Conservation (phyloP, 2,329 filamentous ascomycete species). For the Nemania sp. region DNA sequence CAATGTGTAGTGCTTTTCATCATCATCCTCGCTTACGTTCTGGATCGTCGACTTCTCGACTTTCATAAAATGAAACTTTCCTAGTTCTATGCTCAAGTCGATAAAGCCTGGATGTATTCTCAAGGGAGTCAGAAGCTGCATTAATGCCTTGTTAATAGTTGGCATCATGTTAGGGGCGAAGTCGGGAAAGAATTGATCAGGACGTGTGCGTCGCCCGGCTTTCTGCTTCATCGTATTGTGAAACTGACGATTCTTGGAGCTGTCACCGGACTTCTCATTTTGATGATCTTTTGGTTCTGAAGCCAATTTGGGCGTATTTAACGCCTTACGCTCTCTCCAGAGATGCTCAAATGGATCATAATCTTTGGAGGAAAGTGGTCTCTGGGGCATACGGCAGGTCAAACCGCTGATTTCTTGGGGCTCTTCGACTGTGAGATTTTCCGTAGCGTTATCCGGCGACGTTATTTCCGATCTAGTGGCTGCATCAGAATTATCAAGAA, state of each 20-base stretch:
- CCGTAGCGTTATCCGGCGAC: too few species aligned
- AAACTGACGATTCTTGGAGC: too few species aligned
- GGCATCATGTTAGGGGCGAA: slow-evolving; percentile 20
- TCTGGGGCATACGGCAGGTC: too few species aligned
- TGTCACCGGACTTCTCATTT: slow-evolving; percentile 5
- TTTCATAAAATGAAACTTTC: slow-evolving; percentile 21
- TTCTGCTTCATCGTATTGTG: slow-evolving; percentile 29
- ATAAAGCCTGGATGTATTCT: slow-evolving; percentile 19
- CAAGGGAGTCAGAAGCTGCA: slow-evolving; percentile 9
- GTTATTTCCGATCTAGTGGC: too few species aligned
- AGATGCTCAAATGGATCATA: slow-evolving; percentile 19
- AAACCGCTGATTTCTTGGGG: too few species aligned
- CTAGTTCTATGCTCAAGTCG: slow-evolving; percentile 21
- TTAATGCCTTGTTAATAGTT: slow-evolving; percentile 17
- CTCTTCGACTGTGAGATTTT: background rate
- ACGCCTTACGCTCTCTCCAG: too few species aligned
- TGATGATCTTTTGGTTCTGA: slow-evolving; percentile 1
- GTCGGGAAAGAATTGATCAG: background rate
- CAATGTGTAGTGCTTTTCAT: slow-evolving; percentile 16
- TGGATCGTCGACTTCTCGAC: slow-evolving; percentile 10
- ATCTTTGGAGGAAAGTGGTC: background rate
- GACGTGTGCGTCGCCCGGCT: slow-evolving; percentile 9
- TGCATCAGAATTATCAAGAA: too few species aligned
- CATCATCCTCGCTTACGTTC: slow-evolving; percentile 4
- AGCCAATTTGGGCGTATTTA: too few species aligned